Conservation (phyloP, 2,329 filamentous ascomycete species). For the Pseudodiploospora longispora region DNA sequence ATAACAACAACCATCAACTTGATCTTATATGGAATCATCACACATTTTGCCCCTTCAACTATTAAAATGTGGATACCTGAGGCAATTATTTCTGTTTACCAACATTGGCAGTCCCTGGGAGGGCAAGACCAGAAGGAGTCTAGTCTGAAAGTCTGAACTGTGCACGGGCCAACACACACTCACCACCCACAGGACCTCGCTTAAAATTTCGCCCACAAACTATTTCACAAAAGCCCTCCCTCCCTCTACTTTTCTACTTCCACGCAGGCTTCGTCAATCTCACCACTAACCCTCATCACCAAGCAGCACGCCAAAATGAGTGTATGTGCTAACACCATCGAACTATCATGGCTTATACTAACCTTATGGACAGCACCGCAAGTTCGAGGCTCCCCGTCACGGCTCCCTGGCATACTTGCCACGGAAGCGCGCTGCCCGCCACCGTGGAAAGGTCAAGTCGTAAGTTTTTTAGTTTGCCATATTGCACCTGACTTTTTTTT, state of each 20-base stretch:
- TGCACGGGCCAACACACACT: constrained; percentile 18
- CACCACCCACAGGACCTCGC: constrained; percentile 21
- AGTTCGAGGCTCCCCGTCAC: constrained; percentile 83
- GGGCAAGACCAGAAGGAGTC: constrained; percentile 1
- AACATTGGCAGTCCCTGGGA: too few species aligned
- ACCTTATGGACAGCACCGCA: constrained; percentile 37
- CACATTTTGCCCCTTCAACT: too few species aligned
- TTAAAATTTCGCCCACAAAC: constrained; percentile 33
- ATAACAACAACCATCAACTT: not conserved
- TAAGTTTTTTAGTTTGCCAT: constrained; percentile 40
- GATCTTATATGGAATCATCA: too few species aligned
- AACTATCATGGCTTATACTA: constrained; percentile 5
- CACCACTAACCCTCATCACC: constrained; percentile 29
- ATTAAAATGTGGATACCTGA: too few species aligned
- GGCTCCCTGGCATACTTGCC: constrained; percentile 84
- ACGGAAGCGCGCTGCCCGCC: constrained; percentile 85
- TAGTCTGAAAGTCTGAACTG: not conserved
- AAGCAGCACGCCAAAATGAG: constrained; percentile 32
- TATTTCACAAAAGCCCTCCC: constrained; percentile 18
- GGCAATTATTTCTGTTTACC: too few species aligned
- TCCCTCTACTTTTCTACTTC: constrained; percentile 22
- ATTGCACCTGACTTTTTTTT: not conserved
- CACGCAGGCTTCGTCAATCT: constrained; percentile 26
- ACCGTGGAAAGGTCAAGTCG: constrained; percentile 98
- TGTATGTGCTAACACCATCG: constrained; percentile 22